These are phyloP conservation scores for Phytopythium chamaehyphon DNA, from an alignment of 352 stramenopile genomes.

Conservation along the genomic window DNA sequence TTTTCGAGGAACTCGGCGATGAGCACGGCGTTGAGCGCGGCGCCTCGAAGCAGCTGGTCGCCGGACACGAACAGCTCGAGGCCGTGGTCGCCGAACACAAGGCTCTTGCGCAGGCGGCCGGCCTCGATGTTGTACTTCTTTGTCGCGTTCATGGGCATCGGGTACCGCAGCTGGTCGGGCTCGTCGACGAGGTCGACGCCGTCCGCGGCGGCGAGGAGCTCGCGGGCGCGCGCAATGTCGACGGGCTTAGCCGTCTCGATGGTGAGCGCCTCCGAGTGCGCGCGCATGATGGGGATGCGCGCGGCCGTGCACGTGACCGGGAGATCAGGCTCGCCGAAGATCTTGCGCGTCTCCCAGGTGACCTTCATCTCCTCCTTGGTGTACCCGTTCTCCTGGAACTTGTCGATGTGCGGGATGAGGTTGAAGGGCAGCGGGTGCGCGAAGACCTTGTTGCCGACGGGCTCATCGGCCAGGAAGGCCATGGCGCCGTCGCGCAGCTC, in stretches of 20 bases:
- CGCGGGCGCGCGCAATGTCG: conserved; percentile 75
- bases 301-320: conserved; percentile 93
- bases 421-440: conserved; percentile 98
- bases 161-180: conserved; percentile 83
- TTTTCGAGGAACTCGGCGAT: conserved; percentile 92
- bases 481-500: conserved; percentile 90
- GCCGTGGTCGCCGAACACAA: conserved; percentile 95
- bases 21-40: conserved; percentile 96
- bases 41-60: conserved; percentile 96
- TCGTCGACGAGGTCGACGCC: conserved; percentile 95
- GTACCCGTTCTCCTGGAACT: conserved; percentile 98
- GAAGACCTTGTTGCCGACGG: conserved; percentile 91
- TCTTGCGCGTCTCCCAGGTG: conserved; percentile 98
- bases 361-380: conserved; percentile 99
- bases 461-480: conserved; percentile 73
- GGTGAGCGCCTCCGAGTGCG: conserved; percentile 96
- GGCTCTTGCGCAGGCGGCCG: conserved; percentile 90
- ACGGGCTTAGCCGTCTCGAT: conserved; percentile 92
- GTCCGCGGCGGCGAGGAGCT: conserved; percentile 79
- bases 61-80: conserved; percentile 98
- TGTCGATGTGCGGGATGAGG: conserved; percentile 99
- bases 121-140: conserved; percentile 98
- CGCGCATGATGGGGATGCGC: conserved; percentile 95
- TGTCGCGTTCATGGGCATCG: conserved; percentile 96
- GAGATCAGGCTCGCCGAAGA: conserved; percentile 89